Percentiles rank a stretch among this genome's conserved stretches.
phyloP scores from a whole-genome alignment of 345 rosid genomes.

The Citropsis articulata region DNA sequence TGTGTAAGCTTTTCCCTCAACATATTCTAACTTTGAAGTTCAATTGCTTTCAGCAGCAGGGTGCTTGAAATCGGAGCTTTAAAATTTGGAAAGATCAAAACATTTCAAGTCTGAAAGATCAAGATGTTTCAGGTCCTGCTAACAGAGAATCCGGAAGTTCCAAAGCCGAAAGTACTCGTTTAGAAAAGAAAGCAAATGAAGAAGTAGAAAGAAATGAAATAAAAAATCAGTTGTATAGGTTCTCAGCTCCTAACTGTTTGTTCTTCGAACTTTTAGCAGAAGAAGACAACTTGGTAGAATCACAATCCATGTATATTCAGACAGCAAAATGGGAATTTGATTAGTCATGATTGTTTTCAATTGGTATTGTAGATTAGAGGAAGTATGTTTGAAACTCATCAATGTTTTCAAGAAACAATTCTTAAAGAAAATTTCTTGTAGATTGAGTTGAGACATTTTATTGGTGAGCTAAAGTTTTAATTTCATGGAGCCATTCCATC shows the following conservation, averaged over 20 bases:
- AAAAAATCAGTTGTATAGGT: slow-evolving; percentile 49
- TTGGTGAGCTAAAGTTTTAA: background rate
- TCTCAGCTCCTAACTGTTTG: slow-evolving; percentile 39
- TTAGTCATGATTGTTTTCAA: slow-evolving; percentile 17
- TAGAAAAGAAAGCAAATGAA: slow-evolving; percentile 5
- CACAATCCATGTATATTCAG: slow-evolving; percentile 33
- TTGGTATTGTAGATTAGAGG: slow-evolving; percentile 27
- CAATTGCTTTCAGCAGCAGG: slow-evolving; percentile 30
- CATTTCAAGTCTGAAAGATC: background rate
- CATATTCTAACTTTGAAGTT: background rate
- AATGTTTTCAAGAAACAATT: slow-evolving; percentile 7
- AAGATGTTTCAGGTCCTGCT: slow-evolving; percentile 8
- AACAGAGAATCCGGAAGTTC: slow-evolving; percentile 25
- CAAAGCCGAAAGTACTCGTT: slow-evolving; percentile 27
- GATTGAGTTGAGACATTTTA: slow-evolving; percentile 3
- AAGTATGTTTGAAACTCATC: slow-evolving; percentile 4
- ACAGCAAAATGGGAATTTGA: slow-evolving; percentile 16
- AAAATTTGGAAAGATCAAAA: slow-evolving; percentile 19
- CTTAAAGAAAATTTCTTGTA: slow-evolving; percentile 12
- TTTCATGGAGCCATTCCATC: background rate
- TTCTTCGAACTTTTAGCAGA: slow-evolving; percentile 54
- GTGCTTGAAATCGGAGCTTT: slow-evolving; percentile 70
- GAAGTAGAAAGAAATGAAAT: background rate
- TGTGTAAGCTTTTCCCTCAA: background rate
- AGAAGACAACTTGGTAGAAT: slow-evolving; percentile 37